Evolutionary conservation across 1,139 yeast species (phyloP).

Genomic region (Taphrina populina): DNA sequence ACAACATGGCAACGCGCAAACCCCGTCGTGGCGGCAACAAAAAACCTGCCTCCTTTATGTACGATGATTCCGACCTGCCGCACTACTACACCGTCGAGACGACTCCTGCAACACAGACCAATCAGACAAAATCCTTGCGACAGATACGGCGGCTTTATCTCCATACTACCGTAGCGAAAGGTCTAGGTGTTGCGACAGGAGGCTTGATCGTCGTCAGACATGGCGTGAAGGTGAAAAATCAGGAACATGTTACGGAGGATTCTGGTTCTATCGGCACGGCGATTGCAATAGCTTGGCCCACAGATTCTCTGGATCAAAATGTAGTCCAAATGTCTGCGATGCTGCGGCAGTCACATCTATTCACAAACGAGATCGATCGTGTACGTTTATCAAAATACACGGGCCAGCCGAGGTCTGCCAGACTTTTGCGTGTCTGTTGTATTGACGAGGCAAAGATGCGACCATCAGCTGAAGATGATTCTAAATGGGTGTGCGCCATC

Average conservation of each 20-base stretch:
- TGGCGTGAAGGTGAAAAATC: slow-evolving; percentile 19
- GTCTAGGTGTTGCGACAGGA: slow-evolving; percentile 13
- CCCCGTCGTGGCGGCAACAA: not conserved
- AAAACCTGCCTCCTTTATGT: slow-evolving; percentile 5
- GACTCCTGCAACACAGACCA: slow-evolving; percentile 1
- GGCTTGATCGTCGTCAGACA: slow-evolving; percentile 25
- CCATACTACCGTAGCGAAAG: slow-evolving; percentile 26
- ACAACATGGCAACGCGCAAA: slow-evolving; percentile 15
- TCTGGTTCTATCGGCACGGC: slow-evolving; percentile 26
- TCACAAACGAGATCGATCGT: slow-evolving; percentile 34
- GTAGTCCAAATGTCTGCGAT: slow-evolving; percentile 24
- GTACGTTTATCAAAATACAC: slow-evolving; percentile 26
- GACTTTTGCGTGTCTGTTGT: slow-evolving; percentile 22
- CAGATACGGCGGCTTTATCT: slow-evolving; percentile 24
- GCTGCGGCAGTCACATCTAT: slow-evolving; percentile 26
- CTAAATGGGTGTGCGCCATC: slow-evolving; percentile 5
- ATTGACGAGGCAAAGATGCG: slow-evolving; percentile 18
- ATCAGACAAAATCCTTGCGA: slow-evolving; percentile 16
- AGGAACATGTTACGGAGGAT: slow-evolving; percentile 9
- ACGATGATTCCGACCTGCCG: slow-evolving; percentile 5
- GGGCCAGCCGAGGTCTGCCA: slow-evolving; percentile 1
- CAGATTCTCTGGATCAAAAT: slow-evolving; percentile 10
- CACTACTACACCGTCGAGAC: slow-evolving; percentile 6
- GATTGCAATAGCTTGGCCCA: slow-evolving; percentile 26
- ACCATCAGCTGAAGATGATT: slow-evolving; percentile 11